phyloP scores from a whole-genome alignment of 1,284 basidiomycete species.

The Cryptococcus maquisensis region DNA sequence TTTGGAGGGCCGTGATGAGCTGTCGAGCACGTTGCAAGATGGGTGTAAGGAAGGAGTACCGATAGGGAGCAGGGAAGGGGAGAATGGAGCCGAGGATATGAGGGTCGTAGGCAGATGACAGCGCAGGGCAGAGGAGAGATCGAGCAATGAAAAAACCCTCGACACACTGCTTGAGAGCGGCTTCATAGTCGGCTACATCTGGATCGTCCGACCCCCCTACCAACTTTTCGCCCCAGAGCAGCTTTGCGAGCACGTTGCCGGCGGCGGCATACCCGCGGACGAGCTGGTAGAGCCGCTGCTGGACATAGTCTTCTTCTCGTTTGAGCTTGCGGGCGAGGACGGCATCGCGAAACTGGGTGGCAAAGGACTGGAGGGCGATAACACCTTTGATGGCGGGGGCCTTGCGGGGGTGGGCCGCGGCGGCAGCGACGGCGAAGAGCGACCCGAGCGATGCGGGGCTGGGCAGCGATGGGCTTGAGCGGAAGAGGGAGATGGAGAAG shows the following conservation, averaged over 20 bases:
- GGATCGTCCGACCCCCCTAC: not conserved
- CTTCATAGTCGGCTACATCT: not conserved
- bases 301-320: not conserved
- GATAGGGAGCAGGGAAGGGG: conserved; percentile 1
- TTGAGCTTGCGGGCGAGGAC: not conserved
- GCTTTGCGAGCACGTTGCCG: conserved; percentile 2
- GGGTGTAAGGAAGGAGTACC: conserved; percentile 8
- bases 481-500: conserved; percentile 14
- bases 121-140: not conserved
- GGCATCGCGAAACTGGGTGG: conserved; percentile 10
- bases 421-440: not conserved
- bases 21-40: conserved; percentile 11
- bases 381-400: conserved; percentile 3
- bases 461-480: conserved; percentile 3
- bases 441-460: not conserved
- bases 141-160: conserved; percentile 12
- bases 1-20: conserved; percentile 12
- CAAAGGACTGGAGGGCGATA: conserved; percentile 7
- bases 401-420: not conserved
- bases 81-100: conserved; percentile 20
- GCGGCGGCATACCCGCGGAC: conserved; percentile 4
- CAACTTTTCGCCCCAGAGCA: conserved; percentile 3
- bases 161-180: conserved; percentile 9
- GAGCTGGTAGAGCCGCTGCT: not conserved
- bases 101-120: conserved; percentile 2